Percentiles rank a stretch among this genome's conserved stretches.
These are phyloP conservation scores for Psilocybe cubensis DNA, from an alignment of 768 basidiomycete genomes.

Conservation along the genomic window DNA sequence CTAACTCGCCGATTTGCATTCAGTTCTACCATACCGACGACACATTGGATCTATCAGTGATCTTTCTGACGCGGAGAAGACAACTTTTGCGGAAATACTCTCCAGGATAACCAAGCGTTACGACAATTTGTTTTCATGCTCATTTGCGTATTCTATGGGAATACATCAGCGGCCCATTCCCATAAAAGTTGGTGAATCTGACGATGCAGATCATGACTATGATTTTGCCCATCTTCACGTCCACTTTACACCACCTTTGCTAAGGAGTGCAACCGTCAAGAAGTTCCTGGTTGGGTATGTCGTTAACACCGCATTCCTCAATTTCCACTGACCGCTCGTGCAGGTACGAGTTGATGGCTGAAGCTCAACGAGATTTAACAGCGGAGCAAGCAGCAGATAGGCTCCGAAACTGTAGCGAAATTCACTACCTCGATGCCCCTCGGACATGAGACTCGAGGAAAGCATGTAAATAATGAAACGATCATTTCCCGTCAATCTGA, in stretches of 20 bases:
- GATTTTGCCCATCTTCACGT: slow-evolving; percentile 82
- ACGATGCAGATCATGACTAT: slow-evolving; percentile 33
- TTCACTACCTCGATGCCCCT: slow-evolving; percentile 56
- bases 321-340: neutral
- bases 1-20: slow-evolving; percentile 1
- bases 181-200: slow-evolving; percentile 32
- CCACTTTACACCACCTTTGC: slow-evolving; percentile 84
- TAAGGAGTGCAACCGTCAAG: slow-evolving; percentile 79
- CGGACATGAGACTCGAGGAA: neutral
- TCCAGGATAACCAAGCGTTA: slow-evolving; percentile 67
- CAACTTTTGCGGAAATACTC: slow-evolving; percentile 68
- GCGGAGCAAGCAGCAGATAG: slow-evolving; percentile 83
- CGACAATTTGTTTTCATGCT: slow-evolving; percentile 81
- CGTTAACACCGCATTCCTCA: slow-evolving; percentile 5
- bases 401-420: slow-evolving; percentile 54
- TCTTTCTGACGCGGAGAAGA: slow-evolving; percentile 62
- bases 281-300: slow-evolving; percentile 91
- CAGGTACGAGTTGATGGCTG: slow-evolving; percentile 87
- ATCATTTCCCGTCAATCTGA: slow-evolving; percentile 72
- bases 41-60: slow-evolving; percentile 76
- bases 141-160: slow-evolving; percentile 95
- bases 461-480: neutral
- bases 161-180: slow-evolving; percentile 84
- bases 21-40: slow-evolving; percentile 77
- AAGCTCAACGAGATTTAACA: slow-evolving; percentile 88